Evolutionary conservation across 331 rosid species (phyloP).

Genomic region (Dryas integrifolia): DNA sequence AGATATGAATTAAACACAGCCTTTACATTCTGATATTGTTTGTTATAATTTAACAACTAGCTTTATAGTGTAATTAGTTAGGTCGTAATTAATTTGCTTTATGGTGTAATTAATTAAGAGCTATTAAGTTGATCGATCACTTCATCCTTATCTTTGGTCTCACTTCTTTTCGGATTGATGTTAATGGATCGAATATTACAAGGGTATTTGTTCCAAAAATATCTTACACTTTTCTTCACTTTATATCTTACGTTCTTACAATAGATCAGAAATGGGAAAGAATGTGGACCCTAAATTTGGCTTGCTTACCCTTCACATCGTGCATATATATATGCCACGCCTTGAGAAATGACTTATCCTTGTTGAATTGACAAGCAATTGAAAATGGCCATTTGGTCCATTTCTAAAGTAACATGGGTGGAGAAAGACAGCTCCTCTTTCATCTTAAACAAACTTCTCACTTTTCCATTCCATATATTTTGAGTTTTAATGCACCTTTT

Average conservation of each 20-base stretch:
- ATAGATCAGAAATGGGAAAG: background rate
- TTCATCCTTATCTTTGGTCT: background rate
- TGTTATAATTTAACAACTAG: too few relatives aligned
- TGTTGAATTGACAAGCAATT: background rate
- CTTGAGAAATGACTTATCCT: background rate
- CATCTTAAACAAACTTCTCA: background rate
- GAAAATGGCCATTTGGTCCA: background rate
- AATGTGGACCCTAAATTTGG: background rate
- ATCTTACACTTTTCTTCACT: background rate
- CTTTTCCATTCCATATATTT: background rate
- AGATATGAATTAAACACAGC: too few relatives aligned
- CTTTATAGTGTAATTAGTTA: too few relatives aligned
- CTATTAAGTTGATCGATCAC: too few relatives aligned
- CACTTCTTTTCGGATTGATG: background rate
- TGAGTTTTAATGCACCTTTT: too few relatives aligned
- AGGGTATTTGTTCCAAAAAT: background rate
- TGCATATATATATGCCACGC: background rate
- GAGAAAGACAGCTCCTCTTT: too few relatives aligned
- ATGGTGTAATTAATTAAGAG: too few relatives aligned
- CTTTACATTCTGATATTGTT: too few relatives aligned
- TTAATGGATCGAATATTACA: background rate
- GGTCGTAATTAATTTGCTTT: too few relatives aligned
- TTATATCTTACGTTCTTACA: background rate
- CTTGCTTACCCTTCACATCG: background rate
- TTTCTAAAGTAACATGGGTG: too few relatives aligned